Percentiles rank a stretch among this genome's conserved stretches.
These are phyloP conservation scores for Auricularia heimuer DNA, from an alignment of 768 basidiomycete genomes.

Conservation along the genomic window DNA sequence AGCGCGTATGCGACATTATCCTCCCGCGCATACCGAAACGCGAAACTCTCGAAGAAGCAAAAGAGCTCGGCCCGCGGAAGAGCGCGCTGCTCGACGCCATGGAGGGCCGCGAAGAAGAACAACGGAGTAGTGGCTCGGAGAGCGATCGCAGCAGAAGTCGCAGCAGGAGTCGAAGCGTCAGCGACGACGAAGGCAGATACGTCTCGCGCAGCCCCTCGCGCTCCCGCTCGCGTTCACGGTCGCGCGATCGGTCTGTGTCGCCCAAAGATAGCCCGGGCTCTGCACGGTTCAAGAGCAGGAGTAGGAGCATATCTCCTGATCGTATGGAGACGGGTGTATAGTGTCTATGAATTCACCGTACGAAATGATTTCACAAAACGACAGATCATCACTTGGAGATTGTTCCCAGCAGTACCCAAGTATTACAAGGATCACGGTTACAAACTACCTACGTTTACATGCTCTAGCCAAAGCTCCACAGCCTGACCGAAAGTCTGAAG, in stretches of 20 bases:
- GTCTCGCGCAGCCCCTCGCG: constrained; percentile 54
- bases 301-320: constrained; percentile 40
- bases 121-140: constrained; percentile 27
- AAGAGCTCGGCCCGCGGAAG: constrained; percentile 76
- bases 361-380: too few species aligned
- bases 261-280: constrained; percentile 27
- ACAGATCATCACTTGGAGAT: too few species aligned
- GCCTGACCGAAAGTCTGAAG: too few species aligned
- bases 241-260: constrained; percentile 25
- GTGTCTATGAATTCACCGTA: not conserved
- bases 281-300: not conserved
- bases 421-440: too few species aligned
- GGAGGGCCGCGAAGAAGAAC: constrained; percentile 54
- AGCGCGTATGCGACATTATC: constrained; percentile 94
- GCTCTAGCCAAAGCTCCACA: too few species aligned
- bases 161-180: constrained; percentile 26
- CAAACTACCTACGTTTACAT: too few species aligned
- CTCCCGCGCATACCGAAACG: constrained; percentile 83
- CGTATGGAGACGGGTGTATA: constrained; percentile 30
- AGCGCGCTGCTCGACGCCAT: constrained; percentile 83
- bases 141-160: constrained; percentile 16
- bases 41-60: constrained; percentile 81
- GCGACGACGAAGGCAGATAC: constrained; percentile 30
- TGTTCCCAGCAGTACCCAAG: too few species aligned
- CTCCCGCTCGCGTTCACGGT: constrained; percentile 32